A percentile compares a stretch with the other conserved stretches of the same genome.
Evolutionary conservation across 768 basidiomycete species (phyloP).

Genomic region (Pholiota conissans): DNA sequence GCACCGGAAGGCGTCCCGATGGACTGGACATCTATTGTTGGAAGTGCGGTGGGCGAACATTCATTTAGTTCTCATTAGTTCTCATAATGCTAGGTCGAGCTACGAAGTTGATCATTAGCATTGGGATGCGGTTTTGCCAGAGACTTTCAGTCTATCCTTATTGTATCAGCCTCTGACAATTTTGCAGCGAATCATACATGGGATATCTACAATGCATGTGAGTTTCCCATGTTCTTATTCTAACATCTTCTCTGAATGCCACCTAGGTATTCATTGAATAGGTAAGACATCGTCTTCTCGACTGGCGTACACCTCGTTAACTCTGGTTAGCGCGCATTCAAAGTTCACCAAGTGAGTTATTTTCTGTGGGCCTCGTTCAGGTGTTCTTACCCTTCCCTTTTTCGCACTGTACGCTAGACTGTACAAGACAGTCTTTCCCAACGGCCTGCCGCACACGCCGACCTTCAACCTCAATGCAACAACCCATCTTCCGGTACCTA

Average conservation of each 20-base stretch:
- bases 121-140: no score
- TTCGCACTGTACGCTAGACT: conserved; percentile 43
- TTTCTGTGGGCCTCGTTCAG: neutral
- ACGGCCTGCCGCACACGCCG: conserved; percentile 39
- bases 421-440: conserved; percentile 67
- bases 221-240: conserved; percentile 22
- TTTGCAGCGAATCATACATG: conserved; percentile 69
- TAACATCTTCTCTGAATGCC: neutral
- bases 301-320: neutral
- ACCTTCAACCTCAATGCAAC: conserved; percentile 19
- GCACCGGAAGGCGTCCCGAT: no score
- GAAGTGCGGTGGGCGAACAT: no score
- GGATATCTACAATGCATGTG: conserved; percentile 81
- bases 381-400: neutral
- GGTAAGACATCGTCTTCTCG: neutral
- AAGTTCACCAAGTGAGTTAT: conserved; percentile 66
- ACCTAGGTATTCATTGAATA: conserved; percentile 44
- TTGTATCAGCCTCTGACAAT: no score
- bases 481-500: neutral
- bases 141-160: no score
- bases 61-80: no score
- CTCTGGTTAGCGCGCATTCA: conserved; percentile 57
- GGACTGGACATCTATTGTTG: no score
- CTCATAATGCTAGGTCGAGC: no score
- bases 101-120: no score